A percentile compares a stretch with the other conserved stretches of the same genome.
These are phyloP conservation scores for Colletotrichum melonis DNA, from an alignment of 2,329 filamentous ascomycete genomes.

Conservation along the genomic window DNA sequence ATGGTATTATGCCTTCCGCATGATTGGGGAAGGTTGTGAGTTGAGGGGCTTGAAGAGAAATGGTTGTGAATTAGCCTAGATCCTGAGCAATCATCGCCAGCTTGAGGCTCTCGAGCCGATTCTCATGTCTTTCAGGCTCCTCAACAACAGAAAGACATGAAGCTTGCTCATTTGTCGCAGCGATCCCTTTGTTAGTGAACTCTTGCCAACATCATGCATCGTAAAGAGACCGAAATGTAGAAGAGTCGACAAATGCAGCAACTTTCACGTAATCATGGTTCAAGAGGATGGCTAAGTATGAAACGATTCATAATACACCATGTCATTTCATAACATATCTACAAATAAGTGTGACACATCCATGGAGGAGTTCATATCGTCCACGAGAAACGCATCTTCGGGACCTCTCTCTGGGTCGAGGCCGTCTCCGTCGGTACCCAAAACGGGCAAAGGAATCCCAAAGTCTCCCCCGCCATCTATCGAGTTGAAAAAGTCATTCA, in stretches of 20 bases:
- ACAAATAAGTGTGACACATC: constrained; percentile 25
- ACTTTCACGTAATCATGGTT: background rate
- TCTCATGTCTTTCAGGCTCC: background rate
- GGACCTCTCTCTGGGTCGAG: background rate
- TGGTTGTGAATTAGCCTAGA: background rate
- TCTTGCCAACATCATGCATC: background rate
- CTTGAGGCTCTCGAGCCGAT: background rate
- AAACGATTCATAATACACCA: background rate
- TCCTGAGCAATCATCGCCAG: background rate
- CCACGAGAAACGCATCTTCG: background rate
- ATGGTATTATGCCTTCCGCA: background rate
- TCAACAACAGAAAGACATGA: too few species aligned
- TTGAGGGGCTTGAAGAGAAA: background rate
- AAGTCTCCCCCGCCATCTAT: constrained; percentile 12
- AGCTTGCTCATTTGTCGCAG: background rate
- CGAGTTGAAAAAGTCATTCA: constrained; percentile 25
- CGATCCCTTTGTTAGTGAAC: accelerated
- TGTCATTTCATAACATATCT: constrained; percentile 21
- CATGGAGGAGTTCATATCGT: background rate
- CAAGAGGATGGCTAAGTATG: background rate
- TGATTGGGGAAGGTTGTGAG: background rate
- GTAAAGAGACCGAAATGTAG: background rate
- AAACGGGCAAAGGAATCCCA: background rate
- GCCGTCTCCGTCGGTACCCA: background rate
- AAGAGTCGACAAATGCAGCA: background rate